phyloP scores from a whole-genome alignment of 768 basidiomycete species.

The Dendrothele bispora region DNA sequence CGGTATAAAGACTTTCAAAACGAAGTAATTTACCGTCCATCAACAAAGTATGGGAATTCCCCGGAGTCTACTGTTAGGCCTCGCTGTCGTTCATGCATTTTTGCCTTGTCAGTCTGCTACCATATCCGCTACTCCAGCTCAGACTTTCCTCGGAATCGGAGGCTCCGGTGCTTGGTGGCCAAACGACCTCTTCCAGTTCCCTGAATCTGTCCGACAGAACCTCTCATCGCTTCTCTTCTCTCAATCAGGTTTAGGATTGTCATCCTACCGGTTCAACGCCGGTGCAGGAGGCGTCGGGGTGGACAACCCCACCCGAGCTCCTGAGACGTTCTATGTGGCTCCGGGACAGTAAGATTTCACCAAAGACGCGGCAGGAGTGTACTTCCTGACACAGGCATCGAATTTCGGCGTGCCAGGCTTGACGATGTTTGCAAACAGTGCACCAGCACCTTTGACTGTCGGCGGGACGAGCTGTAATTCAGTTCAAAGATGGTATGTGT shows the following conservation, averaged over 20 bases:
- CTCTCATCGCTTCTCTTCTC: conserved; percentile 41
- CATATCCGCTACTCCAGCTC: conserved; percentile 13
- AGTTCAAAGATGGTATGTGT: conserved; percentile 30
- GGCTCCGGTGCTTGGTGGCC: conserved; percentile 52
- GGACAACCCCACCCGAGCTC: conserved; percentile 35
- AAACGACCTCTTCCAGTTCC: conserved; percentile 39
- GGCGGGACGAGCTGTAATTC: conserved; percentile 32
- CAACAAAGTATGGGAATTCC: too few relatives aligned
- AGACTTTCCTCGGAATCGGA: conserved; percentile 31
- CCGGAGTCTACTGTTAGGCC: too few relatives aligned
- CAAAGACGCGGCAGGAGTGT: conserved; percentile 38
- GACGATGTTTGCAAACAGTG: conserved; percentile 45
- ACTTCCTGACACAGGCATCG: conserved; percentile 39
- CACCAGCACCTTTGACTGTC: conserved; percentile 34
- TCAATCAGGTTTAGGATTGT: conserved; percentile 35
- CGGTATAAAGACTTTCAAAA: too few relatives aligned
- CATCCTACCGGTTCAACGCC: conserved; percentile 42
- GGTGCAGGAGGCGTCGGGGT: conserved; percentile 44
- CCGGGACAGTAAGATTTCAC: conserved; percentile 39
- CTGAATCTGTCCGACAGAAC: conserved; percentile 38
- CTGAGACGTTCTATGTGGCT: conserved; percentile 36
- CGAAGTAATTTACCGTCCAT: too few relatives aligned
- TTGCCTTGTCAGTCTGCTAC: conserved; percentile 6
- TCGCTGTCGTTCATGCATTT: too few relatives aligned
- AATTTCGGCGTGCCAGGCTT: conserved; percentile 33